Percentiles rank a stretch among this genome's conserved stretches.
Evolutionary conservation across 2,329 filamentous ascomycete species (phyloP).

Genomic region (Westerdykella sp.): DNA sequence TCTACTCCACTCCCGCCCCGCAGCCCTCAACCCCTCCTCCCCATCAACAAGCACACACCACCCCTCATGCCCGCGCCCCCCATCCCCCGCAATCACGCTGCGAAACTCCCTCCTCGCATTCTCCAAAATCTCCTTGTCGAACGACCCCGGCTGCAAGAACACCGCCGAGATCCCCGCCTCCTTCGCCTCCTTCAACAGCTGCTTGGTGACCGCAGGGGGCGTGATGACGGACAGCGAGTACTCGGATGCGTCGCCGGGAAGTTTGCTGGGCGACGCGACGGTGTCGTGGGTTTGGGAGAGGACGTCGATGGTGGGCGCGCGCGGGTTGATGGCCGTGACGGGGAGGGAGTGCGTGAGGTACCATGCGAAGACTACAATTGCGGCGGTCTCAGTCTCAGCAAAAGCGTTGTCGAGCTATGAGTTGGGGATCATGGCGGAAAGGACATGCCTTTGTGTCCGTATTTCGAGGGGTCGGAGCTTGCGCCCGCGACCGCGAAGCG

Average conservation of each 20-base stretch:
- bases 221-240: constrained; percentile 81
- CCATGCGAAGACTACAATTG: constrained; percentile 71
- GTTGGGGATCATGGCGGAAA: not conserved
- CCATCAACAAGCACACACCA: constrained; percentile 41
- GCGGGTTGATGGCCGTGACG: constrained; percentile 79
- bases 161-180: constrained; percentile 59
- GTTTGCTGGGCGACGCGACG: constrained; percentile 57
- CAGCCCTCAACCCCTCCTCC: constrained; percentile 30
- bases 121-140: constrained; percentile 64
- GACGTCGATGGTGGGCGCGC: constrained; percentile 58
- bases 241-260: constrained; percentile 52
- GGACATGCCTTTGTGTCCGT: constrained; percentile 72
- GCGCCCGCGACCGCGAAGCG: constrained; percentile 86
- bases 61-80: constrained; percentile 29
- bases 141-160: constrained; percentile 77
- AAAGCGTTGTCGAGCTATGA: not conserved
- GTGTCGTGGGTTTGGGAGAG: constrained; percentile 55
- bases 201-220: constrained; percentile 68
- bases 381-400: not conserved
- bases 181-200: constrained; percentile 69
- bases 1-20: constrained; percentile 31
- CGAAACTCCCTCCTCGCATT: too few species aligned
- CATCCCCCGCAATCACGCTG: constrained; percentile 51
- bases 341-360: constrained; percentile 71
- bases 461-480: constrained; percentile 76